Evolutionary conservation across 2,329 filamentous ascomycete genomes (phyloP), one percentile per base, ranked within the genome.

Genomic region (Rutstroemia sp.): DNA sequence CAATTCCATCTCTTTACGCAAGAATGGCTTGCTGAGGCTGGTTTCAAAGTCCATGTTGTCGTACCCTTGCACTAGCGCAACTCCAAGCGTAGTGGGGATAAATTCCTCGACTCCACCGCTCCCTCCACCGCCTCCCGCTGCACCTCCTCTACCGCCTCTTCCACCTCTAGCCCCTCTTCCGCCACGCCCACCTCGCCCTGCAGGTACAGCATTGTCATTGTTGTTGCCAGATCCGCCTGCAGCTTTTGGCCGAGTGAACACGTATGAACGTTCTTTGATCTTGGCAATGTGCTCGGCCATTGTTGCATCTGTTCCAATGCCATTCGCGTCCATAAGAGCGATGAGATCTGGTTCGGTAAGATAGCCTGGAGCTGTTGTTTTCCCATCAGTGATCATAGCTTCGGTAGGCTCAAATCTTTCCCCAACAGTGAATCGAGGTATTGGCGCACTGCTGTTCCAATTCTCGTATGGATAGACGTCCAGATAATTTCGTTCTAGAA

Each of bases 221-320:
- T 44, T 45, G 19, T 57, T 56, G 10, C 25, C 50, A 46, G 23
- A 48, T 3, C 58, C 66, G 19, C 70, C 65, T 56, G 69, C 68
- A 51, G 67, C 71, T 59, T 72, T 78, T 67, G 78, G 68, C 73
- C 82, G 68, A 68, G 87, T 86, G 56, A 84, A 82, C 50, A 91
- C 92, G 67, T 99, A 99, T 64, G 92, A 80, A 58, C 94, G 79
- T 57, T 92, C 83, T 71, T 97, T 91, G 65, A 99, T 95, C 72
- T 92, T 99, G 58, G 89, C 84, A 66, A 99, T 99, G 69, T 99
- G 94, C 66, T 99, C 94, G 0, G 94, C 94, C 94, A 99, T 99
- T 1, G 94, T 99, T 6, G 94, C 94, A 73, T 99, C 94, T 9
- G 94, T 99, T 12, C 94, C 94, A 61, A 99, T 99, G 2, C 94